Conservation (phyloP, 2,329 filamentous ascomycete species). For the Hypoxylon sp. region DNA sequence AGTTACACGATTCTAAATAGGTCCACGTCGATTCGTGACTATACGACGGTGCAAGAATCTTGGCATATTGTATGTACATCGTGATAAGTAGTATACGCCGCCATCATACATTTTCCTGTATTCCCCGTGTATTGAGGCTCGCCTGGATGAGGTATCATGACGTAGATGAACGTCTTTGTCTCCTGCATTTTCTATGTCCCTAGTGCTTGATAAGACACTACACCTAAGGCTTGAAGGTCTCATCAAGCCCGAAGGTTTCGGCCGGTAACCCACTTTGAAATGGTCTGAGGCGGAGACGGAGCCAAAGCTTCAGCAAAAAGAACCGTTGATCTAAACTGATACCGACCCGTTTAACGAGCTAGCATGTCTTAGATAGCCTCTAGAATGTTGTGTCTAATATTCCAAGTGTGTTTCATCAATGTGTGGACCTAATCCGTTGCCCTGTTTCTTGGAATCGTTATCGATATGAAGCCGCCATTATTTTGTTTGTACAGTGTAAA, state of each 20-base stretch:
- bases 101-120: background rate
- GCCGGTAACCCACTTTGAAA: conserved; percentile 24
- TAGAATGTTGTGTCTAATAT: conserved; percentile 10
- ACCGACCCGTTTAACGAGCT: conserved; percentile 15
- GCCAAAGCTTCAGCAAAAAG: conserved; percentile 19
- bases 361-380: conserved; percentile 5
- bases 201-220: conserved; percentile 1
- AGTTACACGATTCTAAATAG: conserved; percentile 15
- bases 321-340: conserved; percentile 21
- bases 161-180: conserved; percentile 11
- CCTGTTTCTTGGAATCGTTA: conserved; percentile 15
- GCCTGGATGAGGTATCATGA: conserved; percentile 11
- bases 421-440: conserved; percentile 26
- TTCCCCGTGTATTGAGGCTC: conserved; percentile 19
- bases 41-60: conserved; percentile 29
- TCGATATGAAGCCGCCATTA: conserved; percentile 19
- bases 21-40: conserved; percentile 1
- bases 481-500: conserved; percentile 27
- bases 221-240: conserved; percentile 12
- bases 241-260: conserved; percentile 29
- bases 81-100: background rate
- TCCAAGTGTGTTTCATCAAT: conserved; percentile 36
- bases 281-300: conserved; percentile 12
- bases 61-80: conserved; percentile 9
- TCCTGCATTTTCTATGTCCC: conserved; percentile 6